These are phyloP conservation scores for Leishmania arabica DNA, from an alignment of 208 protist species.

Conservation along the genomic window DNA sequence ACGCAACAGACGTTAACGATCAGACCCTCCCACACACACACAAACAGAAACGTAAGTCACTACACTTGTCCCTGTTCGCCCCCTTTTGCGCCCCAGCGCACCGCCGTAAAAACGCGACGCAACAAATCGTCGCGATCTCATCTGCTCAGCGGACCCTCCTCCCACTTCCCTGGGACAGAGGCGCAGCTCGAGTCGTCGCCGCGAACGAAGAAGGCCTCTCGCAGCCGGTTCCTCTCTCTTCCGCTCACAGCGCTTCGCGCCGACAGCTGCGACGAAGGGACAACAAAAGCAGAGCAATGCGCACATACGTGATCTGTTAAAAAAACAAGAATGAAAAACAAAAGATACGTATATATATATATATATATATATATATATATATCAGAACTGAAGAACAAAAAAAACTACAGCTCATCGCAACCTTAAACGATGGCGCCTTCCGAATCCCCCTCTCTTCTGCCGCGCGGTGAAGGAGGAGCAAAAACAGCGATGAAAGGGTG, in stretches of 20 bases:
- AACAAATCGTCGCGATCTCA: not conserved
- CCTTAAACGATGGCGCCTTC: too few relatives aligned
- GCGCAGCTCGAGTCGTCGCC: not conserved
- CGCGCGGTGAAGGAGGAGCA: not conserved
- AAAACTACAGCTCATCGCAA: too few relatives aligned
- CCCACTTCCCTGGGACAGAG: not conserved
- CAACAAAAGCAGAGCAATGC: not conserved
- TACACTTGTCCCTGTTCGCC: not conserved
- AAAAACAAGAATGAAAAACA: not conserved
- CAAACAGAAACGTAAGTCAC: not conserved
- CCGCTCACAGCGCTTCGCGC: not conserved
- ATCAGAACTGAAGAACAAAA: too few relatives aligned
- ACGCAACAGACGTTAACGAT: not conserved
- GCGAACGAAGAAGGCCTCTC: not conserved
- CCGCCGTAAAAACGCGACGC: not conserved
- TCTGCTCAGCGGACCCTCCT: not conserved
- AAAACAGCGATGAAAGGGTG: too few relatives aligned
- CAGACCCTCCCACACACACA: not conserved
- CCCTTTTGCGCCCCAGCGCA: not conserved
- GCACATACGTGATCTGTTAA: not conserved
- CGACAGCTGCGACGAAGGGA: not conserved
- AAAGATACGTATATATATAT: not conserved
- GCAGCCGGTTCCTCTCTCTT: not conserved
- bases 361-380: not conserved
- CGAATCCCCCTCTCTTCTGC: not conserved